phyloP scores from a whole-genome alignment of 805 yeast species.

The Brettanomyces nanus region DNA sequence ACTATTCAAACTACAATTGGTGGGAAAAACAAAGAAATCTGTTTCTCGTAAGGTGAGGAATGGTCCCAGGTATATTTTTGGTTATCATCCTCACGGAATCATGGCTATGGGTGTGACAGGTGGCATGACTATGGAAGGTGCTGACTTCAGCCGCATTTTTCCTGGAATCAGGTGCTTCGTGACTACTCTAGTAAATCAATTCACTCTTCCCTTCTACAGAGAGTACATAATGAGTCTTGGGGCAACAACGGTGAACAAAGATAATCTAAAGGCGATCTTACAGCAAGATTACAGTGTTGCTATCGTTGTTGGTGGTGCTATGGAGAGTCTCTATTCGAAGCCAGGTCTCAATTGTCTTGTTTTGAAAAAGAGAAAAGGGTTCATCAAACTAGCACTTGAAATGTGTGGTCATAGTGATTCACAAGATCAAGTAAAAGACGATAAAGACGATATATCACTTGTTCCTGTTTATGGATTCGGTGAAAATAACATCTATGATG shows the following conservation, averaged over 20 bases:
- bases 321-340: constrained; percentile 65
- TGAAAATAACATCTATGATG: constrained; percentile 54
- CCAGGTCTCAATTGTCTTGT: constrained; percentile 62
- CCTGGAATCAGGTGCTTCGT: constrained; percentile 80
- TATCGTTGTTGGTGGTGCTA: constrained; percentile 92
- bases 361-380: constrained; percentile 72
- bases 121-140: constrained; percentile 74
- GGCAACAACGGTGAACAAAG: constrained; percentile 70
- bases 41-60: constrained; percentile 27
- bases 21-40: background rate
- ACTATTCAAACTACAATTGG: constrained; percentile 1
- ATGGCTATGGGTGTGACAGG: constrained; percentile 88
- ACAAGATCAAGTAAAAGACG: background rate
- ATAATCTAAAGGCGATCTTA: constrained; percentile 58
- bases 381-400: constrained; percentile 75
- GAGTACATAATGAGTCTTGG: constrained; percentile 79
- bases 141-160: constrained; percentile 54
- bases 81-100: constrained; percentile 94
- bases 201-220: constrained; percentile 72
- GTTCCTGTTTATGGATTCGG: constrained; percentile 92
- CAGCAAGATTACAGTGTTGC: constrained; percentile 64
- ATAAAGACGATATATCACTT: constrained; percentile 54
- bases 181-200: constrained; percentile 75
- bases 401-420: constrained; percentile 23
- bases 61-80: constrained; percentile 77